phyloP scores from a whole-genome alignment of 116 monocot species.

The Phalaenopsis hybrid region DNA sequence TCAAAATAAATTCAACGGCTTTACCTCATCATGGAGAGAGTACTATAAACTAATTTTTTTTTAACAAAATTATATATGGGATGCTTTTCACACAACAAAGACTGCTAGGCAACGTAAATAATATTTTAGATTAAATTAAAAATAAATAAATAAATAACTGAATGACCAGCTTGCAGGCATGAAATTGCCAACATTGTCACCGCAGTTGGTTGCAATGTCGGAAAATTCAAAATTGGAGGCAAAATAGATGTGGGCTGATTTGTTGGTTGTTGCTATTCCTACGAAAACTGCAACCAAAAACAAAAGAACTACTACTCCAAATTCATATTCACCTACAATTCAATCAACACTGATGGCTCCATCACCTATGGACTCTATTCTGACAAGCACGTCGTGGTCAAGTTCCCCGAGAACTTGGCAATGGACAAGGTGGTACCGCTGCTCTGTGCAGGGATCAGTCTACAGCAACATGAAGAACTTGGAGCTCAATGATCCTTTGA shows the following conservation, averaged over 20 bases:
- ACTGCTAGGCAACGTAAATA: no score
- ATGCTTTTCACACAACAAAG: no score
- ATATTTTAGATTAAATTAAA: no score
- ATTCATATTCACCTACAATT: slow-evolving; percentile 25
- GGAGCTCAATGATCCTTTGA: slow-evolving; percentile 20
- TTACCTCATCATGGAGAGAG: no score
- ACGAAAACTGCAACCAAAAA: slow-evolving; percentile 21
- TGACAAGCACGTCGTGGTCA: slow-evolving; percentile 18
- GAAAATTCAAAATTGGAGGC: slow-evolving; percentile 32
- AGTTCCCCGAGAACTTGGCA: slow-evolving; percentile 31
- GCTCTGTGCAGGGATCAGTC: slow-evolving; percentile 37
- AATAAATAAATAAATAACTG: no score
- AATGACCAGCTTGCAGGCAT: slow-evolving; percentile 19
- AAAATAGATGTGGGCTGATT: slow-evolving; percentile 29
- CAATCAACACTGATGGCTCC: slow-evolving; percentile 20
- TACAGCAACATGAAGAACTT: slow-evolving; percentile 35
- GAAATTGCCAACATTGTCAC: slow-evolving; percentile 32
- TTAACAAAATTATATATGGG: no score
- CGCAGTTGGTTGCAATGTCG: slow-evolving; percentile 21
- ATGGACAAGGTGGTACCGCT: slow-evolving; percentile 30
- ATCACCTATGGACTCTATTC: slow-evolving; percentile 35
- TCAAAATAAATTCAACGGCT: no score
- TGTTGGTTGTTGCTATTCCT: slow-evolving; percentile 30
- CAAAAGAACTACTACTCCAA: slow-evolving; percentile 28
- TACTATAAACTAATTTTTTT: no score